Percentiles rank a stretch among this genome's conserved stretches.
phyloP scores from a whole-genome alignment of 306 rosid genomes.

The Herpetospermum pedunculosum region DNA sequence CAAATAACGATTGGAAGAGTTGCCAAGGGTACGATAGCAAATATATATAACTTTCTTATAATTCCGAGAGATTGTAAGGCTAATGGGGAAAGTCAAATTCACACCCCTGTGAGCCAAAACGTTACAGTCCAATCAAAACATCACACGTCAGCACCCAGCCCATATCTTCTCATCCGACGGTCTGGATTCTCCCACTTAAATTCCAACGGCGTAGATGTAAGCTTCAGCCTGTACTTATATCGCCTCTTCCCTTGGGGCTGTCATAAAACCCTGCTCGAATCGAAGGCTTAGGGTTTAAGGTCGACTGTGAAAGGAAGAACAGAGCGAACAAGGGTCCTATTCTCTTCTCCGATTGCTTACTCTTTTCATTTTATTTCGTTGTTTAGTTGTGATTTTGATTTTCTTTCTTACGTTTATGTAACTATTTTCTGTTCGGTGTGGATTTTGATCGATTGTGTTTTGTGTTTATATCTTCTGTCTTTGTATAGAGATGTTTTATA shows the following conservation, averaged over 20 bases:
- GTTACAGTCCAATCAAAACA: neutral
- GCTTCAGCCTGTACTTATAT: neutral
- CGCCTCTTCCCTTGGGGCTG: neutral
- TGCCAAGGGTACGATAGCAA: neutral
- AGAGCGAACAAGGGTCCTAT: neutral
- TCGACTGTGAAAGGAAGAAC: neutral
- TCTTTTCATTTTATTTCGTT: neutral
- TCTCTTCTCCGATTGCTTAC: neutral
- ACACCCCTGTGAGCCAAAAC: neutral
- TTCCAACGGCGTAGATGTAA: neutral
- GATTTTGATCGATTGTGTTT: neutral
- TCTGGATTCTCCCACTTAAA: too few relatives aligned
- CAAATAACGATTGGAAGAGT: neutral
- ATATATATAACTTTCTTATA: neutral
- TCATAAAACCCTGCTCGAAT: neutral
- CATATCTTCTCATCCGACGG: too few relatives aligned
- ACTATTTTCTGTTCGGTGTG: too few relatives aligned
- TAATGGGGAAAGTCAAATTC: neutral
- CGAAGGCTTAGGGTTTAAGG: neutral
- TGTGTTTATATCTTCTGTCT: too few relatives aligned
- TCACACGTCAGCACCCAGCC: neutral
- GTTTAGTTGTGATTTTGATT: neutral
- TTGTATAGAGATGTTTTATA: neutral
- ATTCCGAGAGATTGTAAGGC: neutral
- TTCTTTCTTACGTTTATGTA: neutral